Evolutionary conservation across 345 rosid genomes (phyloP), one percentile per base, ranked within the genome.

Genomic region (Syzygium grande): DNA sequence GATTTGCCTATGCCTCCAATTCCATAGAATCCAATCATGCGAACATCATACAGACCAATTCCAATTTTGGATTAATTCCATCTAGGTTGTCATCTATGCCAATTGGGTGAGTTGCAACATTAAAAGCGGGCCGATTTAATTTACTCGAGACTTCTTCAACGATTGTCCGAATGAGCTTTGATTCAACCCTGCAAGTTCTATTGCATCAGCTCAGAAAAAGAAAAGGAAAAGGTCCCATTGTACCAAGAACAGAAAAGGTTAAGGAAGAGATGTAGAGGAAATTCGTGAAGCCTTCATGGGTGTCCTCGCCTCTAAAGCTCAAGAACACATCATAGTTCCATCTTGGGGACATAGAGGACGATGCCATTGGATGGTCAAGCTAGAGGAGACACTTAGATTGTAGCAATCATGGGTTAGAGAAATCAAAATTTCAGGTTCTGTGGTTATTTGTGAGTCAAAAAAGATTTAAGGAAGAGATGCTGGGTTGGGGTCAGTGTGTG

Each of bases 291-390:
- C 84, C 89, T 34, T 89, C 86, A 46, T 91, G 88, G 52, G 90
- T 89, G 89, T 90, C 91, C 27, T 87, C 88, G 0, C 91, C 91
- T 80, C 91, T 46, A 73, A 89, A 91, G 77, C 93, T 92, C 86
- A 90, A 84, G 87, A 90, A 92, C 83, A 89, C 91, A 22, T 92
- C 92, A 46, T 87, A 90, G 30, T 84, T 88, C 90, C 85, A 86
- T 19, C 59, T 53, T 78, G 85, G 73, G 16, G 85, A 22, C 79
- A 49, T 34, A 86, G 85, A 41, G 3, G 86, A 83, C 53, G 78
- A 87, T n/a, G 85, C 86, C 51, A n/a, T 85, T 55, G 29, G 88
- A 61, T 17, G 86, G 61, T 51, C 16, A 29, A 65, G 83, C 38
- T n/a, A n/a, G 46, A 68, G 46, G 13, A 68, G 79, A 17, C 79